Percentiles rank a stretch among this genome's conserved stretches.
phyloP scores from a whole-genome alignment of 2,329 filamentous ascomycete genomes.

The Pseudogymnoascus verrucosus region DNA sequence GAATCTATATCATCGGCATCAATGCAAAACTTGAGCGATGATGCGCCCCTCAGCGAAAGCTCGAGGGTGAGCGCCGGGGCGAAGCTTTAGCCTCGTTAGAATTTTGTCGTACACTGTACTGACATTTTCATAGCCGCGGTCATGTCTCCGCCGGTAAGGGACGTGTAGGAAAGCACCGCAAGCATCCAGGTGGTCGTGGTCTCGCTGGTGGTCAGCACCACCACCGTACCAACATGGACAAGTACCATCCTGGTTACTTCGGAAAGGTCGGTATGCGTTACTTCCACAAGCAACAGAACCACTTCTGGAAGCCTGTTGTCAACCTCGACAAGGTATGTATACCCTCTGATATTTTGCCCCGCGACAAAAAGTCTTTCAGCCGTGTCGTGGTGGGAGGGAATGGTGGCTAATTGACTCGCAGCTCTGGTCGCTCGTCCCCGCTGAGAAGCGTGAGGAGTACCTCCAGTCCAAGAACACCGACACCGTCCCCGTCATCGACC shows the following conservation, averaged over 20 bases:
- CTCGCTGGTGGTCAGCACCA: slow-evolving; percentile 99
- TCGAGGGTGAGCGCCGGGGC: slow-evolving; percentile 8
- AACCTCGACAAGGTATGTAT: slow-evolving; percentile 89
- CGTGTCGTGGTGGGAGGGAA: neutral
- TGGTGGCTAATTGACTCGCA: slow-evolving; percentile 31
- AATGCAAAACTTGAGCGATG: slow-evolving; percentile 3
- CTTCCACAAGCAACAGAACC: slow-evolving; percentile 94
- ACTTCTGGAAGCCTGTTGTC: slow-evolving; percentile 98
- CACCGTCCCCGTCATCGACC: slow-evolving; percentile 95
- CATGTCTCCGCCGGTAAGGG: slow-evolving; percentile 98
- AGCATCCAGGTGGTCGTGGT: slow-evolving; percentile 77
- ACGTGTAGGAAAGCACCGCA: slow-evolving; percentile 98
- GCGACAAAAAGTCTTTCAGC: neutral
- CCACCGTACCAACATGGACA: slow-evolving; percentile 85
- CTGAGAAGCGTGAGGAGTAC: slow-evolving; percentile 90
- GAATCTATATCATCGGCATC: neutral
- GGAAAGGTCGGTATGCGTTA: slow-evolving; percentile 92
- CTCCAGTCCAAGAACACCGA: slow-evolving; percentile 70
- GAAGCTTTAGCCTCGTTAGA: slow-evolving; percentile 11
- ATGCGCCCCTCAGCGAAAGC: slow-evolving; percentile 3
- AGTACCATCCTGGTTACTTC: slow-evolving; percentile 99
- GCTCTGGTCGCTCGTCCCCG: slow-evolving; percentile 93
- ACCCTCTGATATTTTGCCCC: neutral
- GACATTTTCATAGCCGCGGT: slow-evolving; percentile 61
- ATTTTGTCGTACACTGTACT: slow-evolving; percentile 18